Evolutionary conservation across 2,329 filamentous ascomycete genomes (phyloP), one percentile per base, ranked within the genome.

Genomic region (Trichoderma sp.): DNA sequence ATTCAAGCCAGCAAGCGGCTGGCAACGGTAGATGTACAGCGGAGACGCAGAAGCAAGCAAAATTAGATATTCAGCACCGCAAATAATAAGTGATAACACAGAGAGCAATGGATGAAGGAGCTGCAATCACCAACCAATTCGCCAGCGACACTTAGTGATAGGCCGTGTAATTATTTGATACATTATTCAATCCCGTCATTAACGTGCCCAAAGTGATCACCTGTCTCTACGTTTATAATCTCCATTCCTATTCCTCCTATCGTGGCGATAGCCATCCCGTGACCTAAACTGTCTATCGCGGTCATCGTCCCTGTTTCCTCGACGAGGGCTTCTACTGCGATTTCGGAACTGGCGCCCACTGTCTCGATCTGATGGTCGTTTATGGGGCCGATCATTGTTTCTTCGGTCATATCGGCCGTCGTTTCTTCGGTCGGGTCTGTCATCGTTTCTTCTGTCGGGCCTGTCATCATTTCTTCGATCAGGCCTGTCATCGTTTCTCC

Each of bases 1-100:
- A 87, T 96, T 75, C 96, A 97, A 80, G 94, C 94, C 5, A 93
- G 93, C 78, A 88, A 88, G 75, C 95, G 92, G 89, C 84, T 98
- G 50, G 94, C 92, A 0, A 93, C 97, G 81, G 92, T 37, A 29
- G 59, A 63, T 50, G 58, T 63, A 22, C 29, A 37, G 22, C 42
- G 42, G 10, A 63, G 59, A 13, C 59, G 25, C 3, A 22, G 19
- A 4, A 27, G n/a, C 2, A 50, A 52, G 19, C 42, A 27, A n/a
- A 52, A 19, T 4, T 61, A 32, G 25, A 10, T 15, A 2, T 4
- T 35, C 39, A 35, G 17, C 29, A 25, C 19, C 6, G 37, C 27
- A 15, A 15, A 59, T 59, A 6, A 29, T 58, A n/a, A n/a, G n/a
- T n/a, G n/a, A n/a, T n/a, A n/a, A n/a, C n/a, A n/a, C n/a, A n/a